phyloP scores from a whole-genome alignment of 768 basidiomycete genomes.

The Termitomyces sp. region DNA sequence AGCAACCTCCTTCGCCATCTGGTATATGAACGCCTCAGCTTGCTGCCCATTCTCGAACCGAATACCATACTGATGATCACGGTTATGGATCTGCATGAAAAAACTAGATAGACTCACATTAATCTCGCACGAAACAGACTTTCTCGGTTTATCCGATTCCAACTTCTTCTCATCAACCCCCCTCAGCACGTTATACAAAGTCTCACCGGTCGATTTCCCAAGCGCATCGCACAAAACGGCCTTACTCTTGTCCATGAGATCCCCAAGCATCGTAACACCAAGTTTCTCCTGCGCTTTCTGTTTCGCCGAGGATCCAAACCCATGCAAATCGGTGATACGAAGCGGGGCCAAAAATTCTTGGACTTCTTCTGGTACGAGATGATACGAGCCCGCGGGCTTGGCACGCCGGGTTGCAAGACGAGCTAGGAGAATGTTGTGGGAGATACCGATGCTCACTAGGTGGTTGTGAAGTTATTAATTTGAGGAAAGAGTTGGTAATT shows the following conservation, averaged over 20 bases:
- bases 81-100: not conserved
- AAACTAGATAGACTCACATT: slow-evolving; percentile 54
- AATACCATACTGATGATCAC: slow-evolving; percentile 80
- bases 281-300: slow-evolving; percentile 81
- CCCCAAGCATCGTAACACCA: slow-evolving; percentile 63
- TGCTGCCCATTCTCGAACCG: slow-evolving; percentile 82
- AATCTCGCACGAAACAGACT: slow-evolving; percentile 91
- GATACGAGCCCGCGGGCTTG: slow-evolving; percentile 86
- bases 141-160: slow-evolving; percentile 80
- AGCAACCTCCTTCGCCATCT: slow-evolving; percentile 75
- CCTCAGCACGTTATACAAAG: slow-evolving; percentile 73
- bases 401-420: slow-evolving; percentile 87
- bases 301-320: slow-evolving; percentile 73
- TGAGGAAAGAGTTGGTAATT: not conserved
- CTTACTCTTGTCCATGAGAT: slow-evolving; percentile 60
- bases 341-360: slow-evolving; percentile 56
- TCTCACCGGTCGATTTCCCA: slow-evolving; percentile 81
- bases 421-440: slow-evolving; percentile 88
- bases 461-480: not conserved
- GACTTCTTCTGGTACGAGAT: slow-evolving; percentile 54
- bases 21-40: slow-evolving; percentile 70
- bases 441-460: slow-evolving; percentile 86
- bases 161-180: slow-evolving; percentile 80
- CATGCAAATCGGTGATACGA: slow-evolving; percentile 77
- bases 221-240: slow-evolving; percentile 61